These are phyloP conservation scores for Paxillus ammoniavirescens DNA, from an alignment of 768 basidiomycete genomes.

Conservation along the genomic window DNA sequence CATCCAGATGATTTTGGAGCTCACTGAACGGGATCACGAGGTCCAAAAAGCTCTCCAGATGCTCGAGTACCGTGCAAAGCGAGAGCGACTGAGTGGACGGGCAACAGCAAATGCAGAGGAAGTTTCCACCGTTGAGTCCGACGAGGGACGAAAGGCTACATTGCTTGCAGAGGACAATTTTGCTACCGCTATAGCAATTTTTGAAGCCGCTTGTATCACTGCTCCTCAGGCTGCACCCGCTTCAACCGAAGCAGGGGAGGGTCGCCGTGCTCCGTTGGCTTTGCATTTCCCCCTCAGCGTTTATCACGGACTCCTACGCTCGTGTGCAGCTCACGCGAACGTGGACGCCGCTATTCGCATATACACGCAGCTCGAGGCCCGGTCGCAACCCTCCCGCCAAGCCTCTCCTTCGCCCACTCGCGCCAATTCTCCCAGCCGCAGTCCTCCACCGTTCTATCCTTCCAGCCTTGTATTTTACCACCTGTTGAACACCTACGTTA, in stretches of 20 bases:
- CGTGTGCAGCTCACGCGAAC: conserved; percentile 56
- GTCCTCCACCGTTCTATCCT: conserved; percentile 23
- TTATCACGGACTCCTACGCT: conserved; percentile 58
- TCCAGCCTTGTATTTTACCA: conserved; percentile 43
- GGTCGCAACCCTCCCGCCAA: conserved; percentile 16
- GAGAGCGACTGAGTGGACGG: conserved; percentile 30
- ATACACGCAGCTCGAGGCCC: conserved; percentile 59
- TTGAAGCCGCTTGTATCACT: conserved; percentile 52
- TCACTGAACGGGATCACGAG: conserved; percentile 69
- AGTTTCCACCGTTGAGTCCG: conserved; percentile 5
- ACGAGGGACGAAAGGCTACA: conserved; percentile 36
- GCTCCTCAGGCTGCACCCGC: conserved; percentile 18
- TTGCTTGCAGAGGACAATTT: conserved; percentile 71
- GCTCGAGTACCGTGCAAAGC: conserved; percentile 42
- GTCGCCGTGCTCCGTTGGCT: background rate
- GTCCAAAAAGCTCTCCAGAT: conserved; percentile 44
- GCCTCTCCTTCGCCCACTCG: background rate
- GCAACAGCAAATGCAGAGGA: conserved; percentile 11
- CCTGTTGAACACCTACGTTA: conserved; percentile 59
- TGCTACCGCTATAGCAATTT: conserved; percentile 66
- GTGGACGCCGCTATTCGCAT: conserved; percentile 62
- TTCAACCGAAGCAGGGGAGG: conserved; percentile 4
- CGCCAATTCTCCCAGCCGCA: background rate
- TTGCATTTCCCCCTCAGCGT: conserved; percentile 32
- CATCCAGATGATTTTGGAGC: conserved; percentile 52